phyloP scores from a whole-genome alignment of 169 alveolate genomes.

The Theileria annulata region DNA sequence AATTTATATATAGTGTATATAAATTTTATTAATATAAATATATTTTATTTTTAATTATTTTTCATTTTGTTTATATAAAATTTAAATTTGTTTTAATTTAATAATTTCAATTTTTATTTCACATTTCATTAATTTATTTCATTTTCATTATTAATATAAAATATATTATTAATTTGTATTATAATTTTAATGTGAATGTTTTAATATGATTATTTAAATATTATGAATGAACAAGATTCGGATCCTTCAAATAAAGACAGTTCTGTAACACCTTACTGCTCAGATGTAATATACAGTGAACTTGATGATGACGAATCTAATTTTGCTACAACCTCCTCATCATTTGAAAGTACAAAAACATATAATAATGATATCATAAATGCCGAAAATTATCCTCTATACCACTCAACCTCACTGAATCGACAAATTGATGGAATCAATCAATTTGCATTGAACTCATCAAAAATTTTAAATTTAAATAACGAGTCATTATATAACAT shows the following conservation, averaged over 20 bases:
- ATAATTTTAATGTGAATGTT: neutral
- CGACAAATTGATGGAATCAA: slow-evolving; percentile 15
- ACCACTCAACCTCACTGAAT: slow-evolving; percentile 7
- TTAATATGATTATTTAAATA: too few relatives aligned
- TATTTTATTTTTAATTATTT: neutral
- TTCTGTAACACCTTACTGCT: neutral
- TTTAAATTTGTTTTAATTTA: neutral
- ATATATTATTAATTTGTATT: too few relatives aligned
- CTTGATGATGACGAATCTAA: neutral
- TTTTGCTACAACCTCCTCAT: neutral
- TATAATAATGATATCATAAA: neutral
- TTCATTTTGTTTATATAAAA: neutral
- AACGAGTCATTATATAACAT: neutral
- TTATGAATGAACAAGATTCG: neutral
- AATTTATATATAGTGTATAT: neutral
- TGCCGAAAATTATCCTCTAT: neutral
- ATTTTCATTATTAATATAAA: neutral
- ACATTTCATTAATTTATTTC: neutral
- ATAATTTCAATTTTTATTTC: neutral
- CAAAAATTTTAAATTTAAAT: neutral
- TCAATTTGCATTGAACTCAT: neutral
- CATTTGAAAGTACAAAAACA: neutral
- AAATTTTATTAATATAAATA: neutral
- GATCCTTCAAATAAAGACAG: neutral
- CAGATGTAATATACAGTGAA: neutral